phyloP scores from a whole-genome alignment of 164 flowering plant genomes.

The Umbellularia californica region DNA sequence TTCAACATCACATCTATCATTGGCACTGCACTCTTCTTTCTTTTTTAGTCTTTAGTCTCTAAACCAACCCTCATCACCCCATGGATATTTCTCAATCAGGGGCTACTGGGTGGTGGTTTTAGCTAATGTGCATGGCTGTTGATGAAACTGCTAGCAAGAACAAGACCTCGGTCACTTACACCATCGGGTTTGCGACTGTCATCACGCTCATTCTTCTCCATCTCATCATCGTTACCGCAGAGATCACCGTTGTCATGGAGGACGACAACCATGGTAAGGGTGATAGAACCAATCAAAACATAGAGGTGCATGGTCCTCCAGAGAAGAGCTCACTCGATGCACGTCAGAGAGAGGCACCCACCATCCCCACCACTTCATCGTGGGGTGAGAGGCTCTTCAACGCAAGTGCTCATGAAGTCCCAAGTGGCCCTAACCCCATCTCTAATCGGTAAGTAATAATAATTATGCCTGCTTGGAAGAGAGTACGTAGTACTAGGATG shows the following conservation, averaged over 20 bases:
- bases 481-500: not conserved
- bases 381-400: constrained; percentile 24
- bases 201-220: constrained; percentile 8
- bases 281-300: not conserved
- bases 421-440: constrained; percentile 86
- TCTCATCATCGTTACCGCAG: not conserved
- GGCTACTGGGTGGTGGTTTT: constrained; percentile 60
- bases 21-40: not conserved
- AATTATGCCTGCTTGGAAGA: not conserved
- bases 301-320: not conserved
- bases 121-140: constrained; percentile 57
- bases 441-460: constrained; percentile 24
- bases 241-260: constrained; percentile 7
- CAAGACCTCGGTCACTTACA: not conserved
- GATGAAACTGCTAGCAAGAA: not conserved
- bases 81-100: constrained; percentile 76
- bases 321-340: not conserved
- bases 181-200: not conserved
- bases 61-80: constrained; percentile 25
- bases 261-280: not conserved
- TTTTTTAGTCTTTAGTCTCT: not conserved
- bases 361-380: not conserved
- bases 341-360: not conserved
- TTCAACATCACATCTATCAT: not conserved
- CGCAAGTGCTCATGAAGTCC: constrained; percentile 68